Evolutionary conservation across 768 basidiomycete species (phyloP).

Genomic region (Rhizopogon vinicolor): DNA sequence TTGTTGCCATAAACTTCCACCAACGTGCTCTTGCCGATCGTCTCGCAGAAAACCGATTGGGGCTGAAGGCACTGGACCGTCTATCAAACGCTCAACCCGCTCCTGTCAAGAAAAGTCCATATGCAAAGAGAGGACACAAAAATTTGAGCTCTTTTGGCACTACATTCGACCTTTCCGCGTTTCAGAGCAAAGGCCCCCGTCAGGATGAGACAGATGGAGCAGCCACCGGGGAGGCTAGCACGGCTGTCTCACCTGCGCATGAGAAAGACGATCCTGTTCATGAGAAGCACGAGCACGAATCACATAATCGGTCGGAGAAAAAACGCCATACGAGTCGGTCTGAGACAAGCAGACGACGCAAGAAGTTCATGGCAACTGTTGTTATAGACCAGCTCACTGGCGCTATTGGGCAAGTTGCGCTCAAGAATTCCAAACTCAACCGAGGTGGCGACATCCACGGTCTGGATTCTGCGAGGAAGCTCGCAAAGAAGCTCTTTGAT

Average conservation of each 20-base stretch:
- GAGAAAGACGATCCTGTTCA: slow-evolving; percentile 1
- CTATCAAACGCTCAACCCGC: slow-evolving; percentile 62
- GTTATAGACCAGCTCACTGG: slow-evolving; percentile 66
- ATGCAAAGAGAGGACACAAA: slow-evolving; percentile 44
- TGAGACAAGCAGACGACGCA: slow-evolving; percentile 36
- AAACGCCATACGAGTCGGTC: slow-evolving; percentile 19
- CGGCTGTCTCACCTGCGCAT: background rate
- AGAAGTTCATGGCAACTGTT: slow-evolving; percentile 55
- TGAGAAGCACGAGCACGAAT: slow-evolving; percentile 11
- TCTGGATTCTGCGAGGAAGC: slow-evolving; percentile 57
- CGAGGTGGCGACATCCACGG: slow-evolving; percentile 49
- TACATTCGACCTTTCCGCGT: slow-evolving; percentile 29
- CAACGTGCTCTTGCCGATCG: slow-evolving; percentile 72
- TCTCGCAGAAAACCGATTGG: slow-evolving; percentile 63
- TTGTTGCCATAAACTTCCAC: slow-evolving; percentile 80
- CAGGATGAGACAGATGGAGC: slow-evolving; percentile 2
- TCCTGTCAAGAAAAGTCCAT: slow-evolving; percentile 31
- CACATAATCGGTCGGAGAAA: slow-evolving; percentile 9
- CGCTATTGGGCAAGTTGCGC: slow-evolving; percentile 65
- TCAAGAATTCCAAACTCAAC: slow-evolving; percentile 62
- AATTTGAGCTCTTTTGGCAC: slow-evolving; percentile 32
- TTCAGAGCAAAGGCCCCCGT: slow-evolving; percentile 6
- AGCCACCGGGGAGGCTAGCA: slow-evolving; percentile 12
- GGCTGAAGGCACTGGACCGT: slow-evolving; percentile 63
- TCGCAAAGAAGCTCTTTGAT: slow-evolving; percentile 67